Base-by-base conservation (phyloP, 148 eudicot genomes). In the Talinum fruticosum region DNA sequence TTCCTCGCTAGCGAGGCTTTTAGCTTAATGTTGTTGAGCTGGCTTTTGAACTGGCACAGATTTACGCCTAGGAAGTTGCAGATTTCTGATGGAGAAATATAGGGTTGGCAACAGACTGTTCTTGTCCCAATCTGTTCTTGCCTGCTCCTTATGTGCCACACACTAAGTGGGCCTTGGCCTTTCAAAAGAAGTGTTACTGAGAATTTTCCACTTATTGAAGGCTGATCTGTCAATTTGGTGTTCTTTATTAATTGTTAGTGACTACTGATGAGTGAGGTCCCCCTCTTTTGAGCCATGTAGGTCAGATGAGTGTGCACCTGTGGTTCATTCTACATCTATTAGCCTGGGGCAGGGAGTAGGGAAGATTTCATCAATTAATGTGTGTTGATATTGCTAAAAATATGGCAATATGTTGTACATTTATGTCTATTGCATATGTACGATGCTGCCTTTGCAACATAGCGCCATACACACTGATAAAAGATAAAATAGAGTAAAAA, bases 211-310 rank as follows among this genome's bases (percentile, higher is more conserved):
- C n/a, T 57, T 68, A 49, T 34, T 36, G 8, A 71, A 61, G 75
- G 30, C 30, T 69, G 75, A 71, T 78, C 12, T 61, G 47, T 14
- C 47, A 41, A 41, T 14, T 41, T 41, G 47, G 47, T 41, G 13
- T 41, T 12, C 8, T 41, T 41, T 41, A 41, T 41, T n/a, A 41
- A 41, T 41, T 51, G 21, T 41, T 19, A 18, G 57, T 15, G 23
- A 51, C 19, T 51, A 3, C 15, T 18, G 4, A 41, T 53, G 33
- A 26, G 76, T 41, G 41, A 26, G 80, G 80, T 51, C 74, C 84
- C 68, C 69, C 68, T 65, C 74, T 21, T 47, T 81, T 33, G 16
- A 35, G 54, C 68, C 37, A 38, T 69, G 1, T 38, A 23, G 19
- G 30, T 38, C 26, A 24, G 66, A 62, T 33, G 32, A 28, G 54